These are phyloP conservation scores for Kuraishia hungarica DNA, from an alignment of 805 yeast genomes.

Conservation along the genomic window DNA sequence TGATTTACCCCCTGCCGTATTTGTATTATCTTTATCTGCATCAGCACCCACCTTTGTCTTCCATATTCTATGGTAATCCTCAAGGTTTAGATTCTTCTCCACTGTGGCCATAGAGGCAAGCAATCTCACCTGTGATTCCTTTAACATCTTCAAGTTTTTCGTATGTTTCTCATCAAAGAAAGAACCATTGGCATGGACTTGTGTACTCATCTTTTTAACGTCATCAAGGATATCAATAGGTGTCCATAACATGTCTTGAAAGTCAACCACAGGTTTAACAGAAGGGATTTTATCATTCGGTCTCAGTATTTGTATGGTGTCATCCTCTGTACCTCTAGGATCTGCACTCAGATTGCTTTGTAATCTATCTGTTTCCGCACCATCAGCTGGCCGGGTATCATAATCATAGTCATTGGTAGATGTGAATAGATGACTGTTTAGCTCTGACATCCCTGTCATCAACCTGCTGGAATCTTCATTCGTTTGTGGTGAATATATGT, in stretches of 20 bases:
- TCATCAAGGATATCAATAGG: conserved; percentile 82
- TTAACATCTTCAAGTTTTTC: conserved; percentile 40
- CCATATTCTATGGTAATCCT: conserved; percentile 22
- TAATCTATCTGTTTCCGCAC: not conserved
- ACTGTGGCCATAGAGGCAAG: conserved; percentile 27
- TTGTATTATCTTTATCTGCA: not conserved
- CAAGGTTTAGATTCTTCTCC: conserved; percentile 16
- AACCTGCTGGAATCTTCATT: not conserved
- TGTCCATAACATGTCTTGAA: conserved; percentile 77
- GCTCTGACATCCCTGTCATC: not conserved
- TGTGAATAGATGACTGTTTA: not conserved
- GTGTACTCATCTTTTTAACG: conserved; percentile 50
- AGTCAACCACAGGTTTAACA: conserved; percentile 50
- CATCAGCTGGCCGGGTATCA: not conserved
- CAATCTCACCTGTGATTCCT: conserved; percentile 46
- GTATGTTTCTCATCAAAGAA: conserved; percentile 45
- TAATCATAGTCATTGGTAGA: not conserved
- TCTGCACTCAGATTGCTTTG: not conserved
- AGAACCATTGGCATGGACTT: conserved; percentile 32
- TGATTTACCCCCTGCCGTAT: not conserved
- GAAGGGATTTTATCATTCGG: conserved; percentile 42
- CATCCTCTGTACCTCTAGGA: conserved; percentile 1
- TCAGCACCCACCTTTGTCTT: conserved; percentile 7
- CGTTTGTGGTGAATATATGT: not conserved
- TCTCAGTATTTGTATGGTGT: conserved; percentile 16